Evolutionary conservation across 495 filamentous ascomycete species (phyloP).

Genomic region (Astrothelium macrocarpum): DNA sequence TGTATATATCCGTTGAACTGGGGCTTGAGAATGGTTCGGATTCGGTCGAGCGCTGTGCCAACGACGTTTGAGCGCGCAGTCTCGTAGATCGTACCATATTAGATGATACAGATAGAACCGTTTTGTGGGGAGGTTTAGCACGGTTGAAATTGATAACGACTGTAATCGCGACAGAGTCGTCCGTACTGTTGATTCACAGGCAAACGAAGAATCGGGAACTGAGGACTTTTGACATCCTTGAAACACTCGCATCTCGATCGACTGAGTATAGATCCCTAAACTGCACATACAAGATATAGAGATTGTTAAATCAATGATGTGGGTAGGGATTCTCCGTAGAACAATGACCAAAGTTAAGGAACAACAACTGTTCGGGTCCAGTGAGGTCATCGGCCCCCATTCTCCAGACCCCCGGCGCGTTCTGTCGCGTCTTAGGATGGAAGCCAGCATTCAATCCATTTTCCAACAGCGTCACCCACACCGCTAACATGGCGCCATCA

Average conservation of each 20-base stretch:
- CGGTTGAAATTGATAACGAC: background rate
- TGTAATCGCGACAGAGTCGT: background rate
- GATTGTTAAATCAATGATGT: too few relatives aligned
- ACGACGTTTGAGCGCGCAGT: background rate
- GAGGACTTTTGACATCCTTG: background rate
- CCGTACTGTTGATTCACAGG: background rate
- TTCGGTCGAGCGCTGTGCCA: background rate
- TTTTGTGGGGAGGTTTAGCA: background rate
- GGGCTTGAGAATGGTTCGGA: background rate
- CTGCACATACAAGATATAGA: too few relatives aligned
- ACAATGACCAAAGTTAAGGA: background rate
- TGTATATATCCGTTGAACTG: slow-evolving; percentile 13
- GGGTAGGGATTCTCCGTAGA: too few relatives aligned
- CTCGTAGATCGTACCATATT: background rate
- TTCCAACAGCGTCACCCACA: background rate
- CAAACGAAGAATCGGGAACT: background rate
- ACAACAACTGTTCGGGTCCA: background rate
- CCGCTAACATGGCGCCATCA: background rate
- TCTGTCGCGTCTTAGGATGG: background rate
- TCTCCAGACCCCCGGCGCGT: background rate
- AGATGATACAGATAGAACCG: background rate
- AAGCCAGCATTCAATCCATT: background rate
- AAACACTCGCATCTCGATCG: background rate
- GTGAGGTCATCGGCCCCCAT: background rate
- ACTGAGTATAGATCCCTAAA: background rate